These are phyloP conservation scores for Daldinia bambusicola DNA, from an alignment of 495 filamentous ascomycete genomes.

Conservation along the genomic window DNA sequence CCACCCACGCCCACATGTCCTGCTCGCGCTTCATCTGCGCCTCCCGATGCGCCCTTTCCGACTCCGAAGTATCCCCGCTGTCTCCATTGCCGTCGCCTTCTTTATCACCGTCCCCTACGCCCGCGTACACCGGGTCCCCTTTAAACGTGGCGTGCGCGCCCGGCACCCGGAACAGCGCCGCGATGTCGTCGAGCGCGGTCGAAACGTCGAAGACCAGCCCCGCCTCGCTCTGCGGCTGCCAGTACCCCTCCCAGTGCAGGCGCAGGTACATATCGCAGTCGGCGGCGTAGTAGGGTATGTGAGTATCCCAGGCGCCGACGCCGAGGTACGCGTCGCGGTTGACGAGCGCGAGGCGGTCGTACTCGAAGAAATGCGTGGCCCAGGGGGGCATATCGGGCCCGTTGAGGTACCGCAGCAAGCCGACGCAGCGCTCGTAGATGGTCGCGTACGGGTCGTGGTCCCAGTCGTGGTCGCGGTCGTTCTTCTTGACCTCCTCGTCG, in stretches of 20 bases:
- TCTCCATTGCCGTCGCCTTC: too few species aligned
- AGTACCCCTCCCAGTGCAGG: conserved; percentile 63
- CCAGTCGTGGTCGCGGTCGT: conserved; percentile 51
- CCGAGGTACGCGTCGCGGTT: conserved; percentile 62
- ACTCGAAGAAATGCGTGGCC: conserved; percentile 65
- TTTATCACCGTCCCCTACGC: background rate
- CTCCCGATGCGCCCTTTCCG: conserved; percentile 35
- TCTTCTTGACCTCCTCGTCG: conserved; percentile 55
- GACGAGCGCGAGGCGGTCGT: conserved; percentile 68
- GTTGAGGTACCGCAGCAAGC: conserved; percentile 46
- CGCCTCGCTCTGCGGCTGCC: conserved; percentile 55
- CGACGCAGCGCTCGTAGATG: conserved; percentile 55
- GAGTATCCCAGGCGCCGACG: conserved; percentile 68
- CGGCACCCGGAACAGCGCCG: conserved; percentile 56
- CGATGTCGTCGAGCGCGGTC: conserved; percentile 56
- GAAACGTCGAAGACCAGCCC: conserved; percentile 64
- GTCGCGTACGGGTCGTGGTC: conserved; percentile 57
- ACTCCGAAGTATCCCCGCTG: conserved; percentile 6
- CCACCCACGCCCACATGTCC: conserved; percentile 46
- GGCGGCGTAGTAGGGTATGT: conserved; percentile 67
- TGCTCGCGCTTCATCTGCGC: conserved; percentile 46
- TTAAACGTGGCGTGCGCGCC: conserved; percentile 45
- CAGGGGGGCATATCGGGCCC: conserved; percentile 50
- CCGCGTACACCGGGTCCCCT: conserved; percentile 44
- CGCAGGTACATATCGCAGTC: conserved; percentile 69